Evolutionary conservation across 169 alveolate genomes (phyloP).

Genomic region (Plasmodium gonderi): DNA sequence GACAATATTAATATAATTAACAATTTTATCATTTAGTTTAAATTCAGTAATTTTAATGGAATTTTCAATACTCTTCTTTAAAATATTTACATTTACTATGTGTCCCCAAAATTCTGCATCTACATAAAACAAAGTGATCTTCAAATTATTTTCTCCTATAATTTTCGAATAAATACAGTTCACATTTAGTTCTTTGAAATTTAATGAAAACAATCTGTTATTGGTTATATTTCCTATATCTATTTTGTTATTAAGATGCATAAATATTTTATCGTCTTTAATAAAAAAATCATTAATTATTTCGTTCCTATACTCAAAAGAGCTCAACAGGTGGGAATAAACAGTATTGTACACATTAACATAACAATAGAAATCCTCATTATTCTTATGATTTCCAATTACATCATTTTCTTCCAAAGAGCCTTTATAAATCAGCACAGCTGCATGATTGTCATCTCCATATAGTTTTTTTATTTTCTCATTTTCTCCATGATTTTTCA

Average conservation of each 20-base stretch:
- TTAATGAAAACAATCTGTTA: conserved; percentile 5
- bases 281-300: conserved; percentile 47
- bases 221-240: conserved; percentile 39
- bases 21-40: conserved; percentile 4
- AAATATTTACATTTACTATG: not conserved
- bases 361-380: conserved; percentile 16
- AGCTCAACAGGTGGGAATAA: conserved; percentile 15
- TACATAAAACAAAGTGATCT: conserved; percentile 23
- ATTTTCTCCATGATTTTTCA: conserved; percentile 37
- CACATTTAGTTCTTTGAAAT: conserved; percentile 33
- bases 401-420: not conserved
- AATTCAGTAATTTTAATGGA: conserved; percentile 18
- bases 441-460: conserved; percentile 35
- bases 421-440: conserved; percentile 20
- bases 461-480: conserved; percentile 52
- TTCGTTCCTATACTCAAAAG: conserved; percentile 47
- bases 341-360: conserved; percentile 30
- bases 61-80: not conserved
- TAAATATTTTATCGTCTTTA: conserved; percentile 27
- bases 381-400: not conserved
- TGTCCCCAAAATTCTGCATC: conserved; percentile 11
- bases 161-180: conserved; percentile 28
- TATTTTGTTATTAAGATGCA: conserved; percentile 28
- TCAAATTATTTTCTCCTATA: not conserved
- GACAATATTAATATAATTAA: conserved; percentile 13